Evolutionary conservation across 1,284 basidiomycete genomes (phyloP).

Genomic region (Microbotryum violaceum): DNA sequence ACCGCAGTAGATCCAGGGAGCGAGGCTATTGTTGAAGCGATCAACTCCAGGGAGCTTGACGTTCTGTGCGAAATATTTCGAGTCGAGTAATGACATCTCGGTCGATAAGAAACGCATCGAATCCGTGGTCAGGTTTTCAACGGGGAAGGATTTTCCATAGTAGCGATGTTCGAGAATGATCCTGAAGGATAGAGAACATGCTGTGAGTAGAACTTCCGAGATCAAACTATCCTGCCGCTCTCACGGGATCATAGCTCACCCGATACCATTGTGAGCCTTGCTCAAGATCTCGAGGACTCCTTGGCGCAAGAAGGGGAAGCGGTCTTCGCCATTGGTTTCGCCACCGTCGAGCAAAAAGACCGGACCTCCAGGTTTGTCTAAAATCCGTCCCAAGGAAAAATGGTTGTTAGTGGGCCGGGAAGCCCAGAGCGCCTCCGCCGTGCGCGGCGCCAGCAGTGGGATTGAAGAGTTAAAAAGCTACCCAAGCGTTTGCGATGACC

Average conservation of each 20-base stretch:
- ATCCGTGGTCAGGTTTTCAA: conserved; percentile 57
- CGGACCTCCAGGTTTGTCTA: conserved; percentile 59
- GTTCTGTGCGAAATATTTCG: conserved; percentile 77
- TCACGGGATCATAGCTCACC: conserved; percentile 35
- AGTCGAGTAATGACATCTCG: conserved; percentile 82
- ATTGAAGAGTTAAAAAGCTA: too few species aligned
- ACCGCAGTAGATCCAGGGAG: conserved; percentile 93
- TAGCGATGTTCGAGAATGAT: conserved; percentile 86
- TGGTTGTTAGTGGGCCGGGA: conserved; percentile 14
- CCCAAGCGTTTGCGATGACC: too few species aligned
- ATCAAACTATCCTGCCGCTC: neutral
- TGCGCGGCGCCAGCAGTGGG: too few species aligned
- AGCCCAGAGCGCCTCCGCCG: too few species aligned
- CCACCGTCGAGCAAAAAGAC: conserved; percentile 41
- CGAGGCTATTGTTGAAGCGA: conserved; percentile 51
- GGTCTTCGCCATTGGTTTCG: conserved; percentile 36
- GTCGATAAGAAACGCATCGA: conserved; percentile 74
- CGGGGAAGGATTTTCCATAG: conserved; percentile 75
- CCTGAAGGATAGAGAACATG: neutral
- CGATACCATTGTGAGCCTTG: conserved; percentile 68
- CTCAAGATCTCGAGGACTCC: conserved; percentile 81
- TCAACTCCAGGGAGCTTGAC: conserved; percentile 67
- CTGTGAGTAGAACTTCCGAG: neutral
- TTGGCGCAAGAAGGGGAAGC: conserved; percentile 37
- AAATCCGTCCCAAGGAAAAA: conserved; percentile 64